Base-by-base conservation (phyloP, 2,329 filamentous ascomycete species). In the Monosporascus sp. region DNA sequence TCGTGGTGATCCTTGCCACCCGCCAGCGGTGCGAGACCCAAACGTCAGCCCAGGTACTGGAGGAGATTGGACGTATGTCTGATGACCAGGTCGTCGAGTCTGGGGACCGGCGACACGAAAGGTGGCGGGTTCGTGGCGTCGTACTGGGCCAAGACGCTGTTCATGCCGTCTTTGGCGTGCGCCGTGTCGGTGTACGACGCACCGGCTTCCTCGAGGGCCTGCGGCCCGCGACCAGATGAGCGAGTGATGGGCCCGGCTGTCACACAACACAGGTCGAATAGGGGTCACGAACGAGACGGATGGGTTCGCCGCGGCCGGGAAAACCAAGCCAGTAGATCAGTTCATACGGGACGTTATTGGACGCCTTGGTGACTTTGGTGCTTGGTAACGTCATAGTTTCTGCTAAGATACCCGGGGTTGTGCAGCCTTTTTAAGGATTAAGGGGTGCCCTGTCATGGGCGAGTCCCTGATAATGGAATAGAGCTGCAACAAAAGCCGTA, bases 21-120 rank as follows among this genome's bases (percentile, higher is more conserved):
- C 2, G 67, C 68, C 18, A 67, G 58, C 1, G 70, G 70, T 2
- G 75, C 77, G 1, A 90, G 74, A 0, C 79, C 81, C 0, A 89
- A 71, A 51, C 72, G 78, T 0, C 78, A 77, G 0, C 80, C 86
- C 0, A 93, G 74, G 67, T 91, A 92, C 9, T 83, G 68, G 17
- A 92, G 74, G 60, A 92, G 90, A 65, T 85, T 89, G 38, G 87
- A 75, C 2, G 85, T 88, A 71, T 93, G 89, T 64, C 72, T 78
- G 60, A 93, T 77, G 43, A 83, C 45, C 6, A 90, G 69, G 41
- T 79, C 70, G 54, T 82, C 84, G 57, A 85, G 76, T 55, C 74
- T 79, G 18, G 93, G 79, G 3, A 84, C 77, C 0, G 89, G 89
- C 1, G 86, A 83, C 0, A 87, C 85, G 46, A 88, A 75, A 7